phyloP scores from a whole-genome alignment of 2,329 filamentous ascomycete species.

The Myriosclerotinia curreyana region DNA sequence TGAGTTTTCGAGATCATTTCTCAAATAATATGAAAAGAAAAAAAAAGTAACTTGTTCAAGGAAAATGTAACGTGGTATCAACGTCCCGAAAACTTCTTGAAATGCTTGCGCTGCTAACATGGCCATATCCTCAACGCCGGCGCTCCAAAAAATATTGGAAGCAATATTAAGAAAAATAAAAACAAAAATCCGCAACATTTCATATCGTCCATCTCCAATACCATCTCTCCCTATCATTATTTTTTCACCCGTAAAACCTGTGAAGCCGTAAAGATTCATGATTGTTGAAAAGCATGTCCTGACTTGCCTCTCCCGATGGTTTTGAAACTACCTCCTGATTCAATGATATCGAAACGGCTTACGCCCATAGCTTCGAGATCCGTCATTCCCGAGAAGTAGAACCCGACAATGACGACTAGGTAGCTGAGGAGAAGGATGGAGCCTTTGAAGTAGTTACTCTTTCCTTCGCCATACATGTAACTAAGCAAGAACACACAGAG shows the following conservation, averaged over 20 bases:
- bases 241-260: not conserved
- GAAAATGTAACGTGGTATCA: conserved; percentile 25
- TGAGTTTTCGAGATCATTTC: conserved; percentile 1
- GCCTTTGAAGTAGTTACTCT: conserved; percentile 99
- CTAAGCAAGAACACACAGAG: conserved; percentile 93
- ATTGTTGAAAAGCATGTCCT: conserved; percentile 38
- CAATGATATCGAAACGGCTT: conserved; percentile 39
- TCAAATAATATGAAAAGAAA: conserved; percentile 23
- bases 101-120: conserved; percentile 15
- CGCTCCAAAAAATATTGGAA: conserved; percentile 26
- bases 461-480: conserved; percentile 97
- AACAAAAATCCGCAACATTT: not conserved
- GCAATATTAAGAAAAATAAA: too few relatives aligned
- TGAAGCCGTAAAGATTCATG: not conserved
- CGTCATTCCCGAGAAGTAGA: conserved; percentile 71
- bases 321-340: conserved; percentile 37
- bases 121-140: conserved; percentile 31
- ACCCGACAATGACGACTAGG: conserved; percentile 85
- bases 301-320: conserved; percentile 37
- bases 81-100: conserved; percentile 23
- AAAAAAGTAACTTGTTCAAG: conserved; percentile 16
- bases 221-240: not conserved
- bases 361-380: conserved; percentile 37
- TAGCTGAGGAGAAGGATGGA: conserved; percentile 93
- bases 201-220: conserved; percentile 1